These are phyloP conservation scores for Pleurotus citrinopileatus DNA, from an alignment of 768 basidiomycete genomes.

Conservation along the genomic window DNA sequence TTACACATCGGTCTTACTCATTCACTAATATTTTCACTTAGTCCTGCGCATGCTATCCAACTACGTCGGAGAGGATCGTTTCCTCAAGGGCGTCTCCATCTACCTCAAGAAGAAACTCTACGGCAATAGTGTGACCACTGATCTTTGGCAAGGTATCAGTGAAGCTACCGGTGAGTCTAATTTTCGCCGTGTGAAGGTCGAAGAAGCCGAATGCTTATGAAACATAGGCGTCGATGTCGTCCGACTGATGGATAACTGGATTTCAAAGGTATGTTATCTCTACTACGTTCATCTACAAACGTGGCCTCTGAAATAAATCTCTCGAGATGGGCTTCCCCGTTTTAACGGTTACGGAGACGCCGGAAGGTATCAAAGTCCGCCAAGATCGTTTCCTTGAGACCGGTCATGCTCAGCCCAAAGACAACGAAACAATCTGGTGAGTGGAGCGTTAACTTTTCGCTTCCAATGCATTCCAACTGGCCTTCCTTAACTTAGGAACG, in stretches of 20 bases:
- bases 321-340: constrained; percentile 78
- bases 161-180: constrained; percentile 54
- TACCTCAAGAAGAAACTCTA: constrained; percentile 90
- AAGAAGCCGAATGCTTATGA: neutral
- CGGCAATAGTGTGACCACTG: constrained; percentile 78
- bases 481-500: constrained; percentile 46
- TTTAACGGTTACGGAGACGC: constrained; percentile 76
- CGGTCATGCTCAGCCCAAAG: constrained; percentile 72
- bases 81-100: constrained; percentile 84
- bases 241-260: constrained; percentile 89
- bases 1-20: too few species aligned
- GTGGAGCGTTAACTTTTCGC: constrained; percentile 8
- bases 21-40: too few species aligned
- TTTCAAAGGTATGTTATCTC: constrained; percentile 77
- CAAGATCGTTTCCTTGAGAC: constrained; percentile 94
- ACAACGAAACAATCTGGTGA: constrained; percentile 88
- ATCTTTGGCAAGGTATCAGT: constrained; percentile 86
- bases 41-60: constrained; percentile 94
- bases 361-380: constrained; percentile 68
- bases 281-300: constrained; percentile 2
- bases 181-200: neutral
- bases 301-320: neutral
- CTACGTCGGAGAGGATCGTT: constrained; percentile 85
- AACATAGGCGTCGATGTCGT: constrained; percentile 60
- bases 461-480: constrained; percentile 6